Evolutionary conservation across 768 basidiomycete genomes (phyloP), one percentile per base, ranked within the genome.

Genomic region (Suillus occidentalis): DNA sequence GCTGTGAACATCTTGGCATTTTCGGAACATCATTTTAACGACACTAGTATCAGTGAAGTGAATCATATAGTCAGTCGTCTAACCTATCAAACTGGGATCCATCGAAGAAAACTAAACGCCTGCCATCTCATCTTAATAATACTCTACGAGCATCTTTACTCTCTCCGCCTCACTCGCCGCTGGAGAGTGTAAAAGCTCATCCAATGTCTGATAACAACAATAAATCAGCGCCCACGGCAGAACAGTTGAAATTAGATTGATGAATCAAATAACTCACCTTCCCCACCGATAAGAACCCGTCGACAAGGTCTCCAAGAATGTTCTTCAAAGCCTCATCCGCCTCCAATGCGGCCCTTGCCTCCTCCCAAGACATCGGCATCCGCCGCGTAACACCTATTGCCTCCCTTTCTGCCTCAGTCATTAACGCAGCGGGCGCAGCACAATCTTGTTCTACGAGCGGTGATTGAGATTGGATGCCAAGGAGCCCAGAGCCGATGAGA

Each of bases 401-500:
- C 40, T 63, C 66, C 63, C 86, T 80, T 73, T 83, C 83, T 20
- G 70, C 79, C 42, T 72, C 80, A 9, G 76, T 81, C 75, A 89
- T 76, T 63, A 77, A 61, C 2, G 81, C 82, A 8, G 83, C 85
- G 0, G 71, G 63, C 0, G 74, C 75, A 6, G 69, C 63, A 62
- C 80, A 80, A 56, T 84, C 81, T 62, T 76, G 69, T 25, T 81
- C 72, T 7, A 43, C 67, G 58, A 90, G 78, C 61, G 72, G 67
- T 25, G 69, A 67, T 22, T 73, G 69, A 2, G 80, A 75, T 28
- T 75, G 31, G n/a, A 92, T 77, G 0, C 87, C 90, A 0, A 73
- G 68, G 36, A 83, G 65, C 0, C 89, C 91, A 8, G 82, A 83
- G 2, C 80, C 84, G 45, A 92, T 68, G 6, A 90, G 66, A 0